Base-by-base conservation (phyloP, 2,329 filamentous ascomycete genomes). In the Coleophoma cylindrospora region DNA sequence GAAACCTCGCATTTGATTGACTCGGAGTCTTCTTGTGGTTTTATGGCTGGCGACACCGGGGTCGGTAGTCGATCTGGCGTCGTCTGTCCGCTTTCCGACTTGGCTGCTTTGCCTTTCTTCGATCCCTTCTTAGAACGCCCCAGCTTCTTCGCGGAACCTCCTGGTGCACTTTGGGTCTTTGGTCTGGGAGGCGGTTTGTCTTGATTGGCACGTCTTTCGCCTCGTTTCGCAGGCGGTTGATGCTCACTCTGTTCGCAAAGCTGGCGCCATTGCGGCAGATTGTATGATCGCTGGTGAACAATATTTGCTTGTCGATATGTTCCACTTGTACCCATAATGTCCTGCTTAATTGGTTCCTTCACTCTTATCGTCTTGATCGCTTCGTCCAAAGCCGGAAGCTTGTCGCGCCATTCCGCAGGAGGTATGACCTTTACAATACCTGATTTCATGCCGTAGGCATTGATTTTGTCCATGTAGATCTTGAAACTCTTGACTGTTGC, bases 301-400 rank as follows among this genome's bases (percentile, higher is more conserved):
- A 99, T 91, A 65, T 99, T 99, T 64, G 94, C 89, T 68, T 99
- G 94, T 34, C 92, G 92, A 66, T 96, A 99, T 50, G 89, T 95
- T 50, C 94, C 95, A 65, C 92, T 90, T 47, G 89, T 90, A 40
- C 94, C 94, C 76, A 95, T 92, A 62, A 99, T 99, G 63, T 99
- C 94, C 69, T 99, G 94, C 65, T 91, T 96, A 66, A 99, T 97
- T 3, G 94, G 94, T 58, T 99, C 95, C 69, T 92, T 92, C 63
- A 99, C 91, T 64, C 85, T 86, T 67, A 99, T 89, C 54, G 87
- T 85, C 71, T 96, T 97, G 57, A 99, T 81, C 46, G 90, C 79
- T 61, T 96, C 87, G 64, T 94, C 84, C 54, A 96, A 81, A 36
- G 80, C 75, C 14, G 89, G 88, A 36, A 94, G 83, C 22, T 83